Conservation (phyloP, 2,329 filamentous ascomycete species). For the Emmonsia crescens region DNA sequence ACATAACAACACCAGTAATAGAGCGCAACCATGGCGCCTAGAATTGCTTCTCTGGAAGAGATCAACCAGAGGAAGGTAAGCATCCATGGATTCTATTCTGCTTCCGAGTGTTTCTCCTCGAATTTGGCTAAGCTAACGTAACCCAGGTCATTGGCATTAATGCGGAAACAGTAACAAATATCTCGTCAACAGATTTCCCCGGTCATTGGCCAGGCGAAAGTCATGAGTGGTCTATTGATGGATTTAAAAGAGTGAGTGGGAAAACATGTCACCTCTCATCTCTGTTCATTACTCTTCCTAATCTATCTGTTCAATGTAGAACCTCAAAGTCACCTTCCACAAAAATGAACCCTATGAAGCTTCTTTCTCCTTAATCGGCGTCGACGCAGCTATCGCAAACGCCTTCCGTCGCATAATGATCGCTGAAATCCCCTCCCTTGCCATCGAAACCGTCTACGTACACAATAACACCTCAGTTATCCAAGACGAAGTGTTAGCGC, state of each 20-base stretch:
- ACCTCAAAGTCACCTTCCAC: constrained; percentile 70
- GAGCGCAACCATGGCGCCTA: constrained; percentile 30
- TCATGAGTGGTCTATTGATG: constrained; percentile 63
- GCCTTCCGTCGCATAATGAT: constrained; percentile 95
- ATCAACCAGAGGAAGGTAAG: constrained; percentile 33
- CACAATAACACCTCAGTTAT: constrained; percentile 97
- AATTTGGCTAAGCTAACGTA: neutral
- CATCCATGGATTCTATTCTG: neutral
- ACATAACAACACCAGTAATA: constrained; percentile 13
- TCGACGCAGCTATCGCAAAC: constrained; percentile 90
- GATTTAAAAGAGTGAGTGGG: constrained; percentile 50
- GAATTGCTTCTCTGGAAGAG: constrained; percentile 33
- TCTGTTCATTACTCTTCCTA: neutral
- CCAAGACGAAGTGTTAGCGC: constrained; percentile 90
- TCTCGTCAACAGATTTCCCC: constrained; percentile 83
- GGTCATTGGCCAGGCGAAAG: constrained; percentile 85
- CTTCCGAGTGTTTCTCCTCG: neutral
- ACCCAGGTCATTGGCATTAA: constrained; percentile 75
- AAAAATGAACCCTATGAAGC: constrained; percentile 65
- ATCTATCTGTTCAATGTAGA: constrained; percentile 28
- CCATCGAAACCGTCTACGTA: constrained; percentile 87
- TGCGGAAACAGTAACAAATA: constrained; percentile 80
- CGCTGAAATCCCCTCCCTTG: constrained; percentile 84
- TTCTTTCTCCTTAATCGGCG: constrained; percentile 80
- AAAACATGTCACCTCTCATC: neutral